Conservation (phyloP, 2,329 filamentous ascomycete species). For the Emergomyces pasteurianus region DNA sequence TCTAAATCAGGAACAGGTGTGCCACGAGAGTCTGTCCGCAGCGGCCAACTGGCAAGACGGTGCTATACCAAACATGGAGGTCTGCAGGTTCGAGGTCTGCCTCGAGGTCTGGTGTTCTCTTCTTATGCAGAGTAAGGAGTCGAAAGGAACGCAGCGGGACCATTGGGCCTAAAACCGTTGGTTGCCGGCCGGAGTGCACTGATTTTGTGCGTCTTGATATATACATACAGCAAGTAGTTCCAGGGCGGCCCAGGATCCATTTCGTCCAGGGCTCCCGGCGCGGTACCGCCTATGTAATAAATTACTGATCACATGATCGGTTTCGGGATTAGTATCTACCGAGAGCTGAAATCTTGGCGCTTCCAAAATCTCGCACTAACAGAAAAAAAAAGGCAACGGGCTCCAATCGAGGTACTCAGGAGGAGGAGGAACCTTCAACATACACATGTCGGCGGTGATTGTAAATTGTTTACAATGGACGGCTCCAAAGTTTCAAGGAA, state of each 20-base stretch:
- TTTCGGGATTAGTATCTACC: neutral
- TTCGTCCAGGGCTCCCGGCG: no score
- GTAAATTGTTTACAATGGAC: constrained; percentile 22
- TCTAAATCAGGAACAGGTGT: neutral
- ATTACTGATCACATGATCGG: neutral
- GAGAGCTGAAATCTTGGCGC: neutral
- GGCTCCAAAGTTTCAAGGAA: constrained; percentile 40
- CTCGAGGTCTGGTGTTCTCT: no score
- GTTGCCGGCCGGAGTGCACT: no score
- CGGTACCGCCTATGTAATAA: no score
- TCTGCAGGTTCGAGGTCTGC: no score
- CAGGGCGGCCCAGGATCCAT: no score
- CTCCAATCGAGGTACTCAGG: neutral
- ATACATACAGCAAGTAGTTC: no score
- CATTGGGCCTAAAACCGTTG: no score
- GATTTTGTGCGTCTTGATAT: no score
- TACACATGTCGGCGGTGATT: constrained; percentile 8
- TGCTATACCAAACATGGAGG: no score
- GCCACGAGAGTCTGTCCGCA: neutral
- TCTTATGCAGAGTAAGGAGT: no score
- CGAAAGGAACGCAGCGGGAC: no score
- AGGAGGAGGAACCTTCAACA: neutral
- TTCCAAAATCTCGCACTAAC: neutral
- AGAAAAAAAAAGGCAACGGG: constrained; percentile 6
- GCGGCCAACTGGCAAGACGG: neutral